Percentiles rank a stretch among this genome's conserved stretches.
These are phyloP conservation scores for Cutaneotrichosporon sp. DNA, from an alignment of 1,284 basidiomycete species.

Conservation along the genomic window DNA sequence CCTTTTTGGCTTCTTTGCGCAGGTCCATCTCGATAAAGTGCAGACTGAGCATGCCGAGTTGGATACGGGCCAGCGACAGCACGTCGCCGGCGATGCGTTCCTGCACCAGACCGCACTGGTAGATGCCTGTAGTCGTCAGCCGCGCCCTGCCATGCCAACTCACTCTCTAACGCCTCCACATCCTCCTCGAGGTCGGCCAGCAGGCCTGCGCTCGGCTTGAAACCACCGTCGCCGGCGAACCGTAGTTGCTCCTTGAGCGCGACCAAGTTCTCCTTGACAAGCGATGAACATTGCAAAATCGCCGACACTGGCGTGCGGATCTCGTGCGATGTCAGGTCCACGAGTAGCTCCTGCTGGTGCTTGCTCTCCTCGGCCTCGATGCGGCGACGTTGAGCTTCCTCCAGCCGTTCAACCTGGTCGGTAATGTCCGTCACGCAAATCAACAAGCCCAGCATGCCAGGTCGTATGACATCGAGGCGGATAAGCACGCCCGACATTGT, in stretches of 20 bases:
- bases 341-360: conserved; percentile 49
- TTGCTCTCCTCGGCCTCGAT: conserved; percentile 43
- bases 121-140: conserved; percentile 24
- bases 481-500: conserved; percentile 40
- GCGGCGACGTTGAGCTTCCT: conserved; percentile 42
- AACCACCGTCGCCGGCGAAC: conserved; percentile 26
- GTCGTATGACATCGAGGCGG: conserved; percentile 37
- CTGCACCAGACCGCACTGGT: conserved; percentile 52
- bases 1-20: conserved; percentile 46
- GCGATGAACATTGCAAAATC: conserved; percentile 48
- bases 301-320: conserved; percentile 50
- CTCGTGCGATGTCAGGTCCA: conserved; percentile 52
- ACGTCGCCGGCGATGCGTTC: conserved; percentile 55
- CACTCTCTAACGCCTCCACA: conserved; percentile 31
- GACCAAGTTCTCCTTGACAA: conserved; percentile 49
- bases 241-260: conserved; percentile 42
- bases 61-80: conserved; percentile 52
- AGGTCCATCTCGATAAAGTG: conserved; percentile 50
- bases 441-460: conserved; percentile 36
- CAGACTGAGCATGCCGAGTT: conserved; percentile 48
- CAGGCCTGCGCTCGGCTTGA: conserved; percentile 42
- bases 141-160: not conserved
- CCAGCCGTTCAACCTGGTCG: conserved; percentile 41
- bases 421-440: conserved; percentile 46
- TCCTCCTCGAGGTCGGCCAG: conserved; percentile 47